Base-by-base conservation (phyloP, 441 rosid genomes). In the Gossypium aridum region DNA sequence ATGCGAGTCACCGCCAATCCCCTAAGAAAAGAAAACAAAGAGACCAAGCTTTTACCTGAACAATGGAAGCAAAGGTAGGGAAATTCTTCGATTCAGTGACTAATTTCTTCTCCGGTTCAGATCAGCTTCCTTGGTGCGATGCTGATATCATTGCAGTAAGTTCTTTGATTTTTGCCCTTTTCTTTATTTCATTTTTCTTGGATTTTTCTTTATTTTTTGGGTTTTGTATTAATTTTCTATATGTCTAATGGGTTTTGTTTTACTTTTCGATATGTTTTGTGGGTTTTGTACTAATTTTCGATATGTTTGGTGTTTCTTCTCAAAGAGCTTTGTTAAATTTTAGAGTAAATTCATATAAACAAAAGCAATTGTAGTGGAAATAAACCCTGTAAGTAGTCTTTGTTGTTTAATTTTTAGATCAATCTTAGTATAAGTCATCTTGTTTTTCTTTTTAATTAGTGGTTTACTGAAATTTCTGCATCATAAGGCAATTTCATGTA, bases 91-190 rank as follows among this genome's bases (percentile, higher is more conserved):
- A 79, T 63, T 89, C 90, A 71, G 85, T 87, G 75, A 66, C 85
- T 65, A 82, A 60, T 76, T 84, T 87, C 89, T 87, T 91, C 87
- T 78, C 83, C 72, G 84, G 88, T 59, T 79, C 80, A 73, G 91
- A 91, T 74, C 84, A 83, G 79, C 84, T 89, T 70, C 96, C 96
- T 3, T 87, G 88, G 89, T 91, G 92, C 81, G 92, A 91, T 51
- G 67, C 87, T 53, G 90, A 91, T 74, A 80, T 88, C 82, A 72
- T 88, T 76, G 86, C 86, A 70, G 92, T 91, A 81, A 37, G 55
- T 10, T 10, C n/a, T 37, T 64, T 73, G 80, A 28, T 37, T 43
- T 12, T 3, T 4, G 4, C 14, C 0, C 26, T 12, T 3, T 13
- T 13, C 2, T 22, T 45, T 8, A 1, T 34, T 7, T 2, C 6